Conservation (phyloP, 345 rosid species). For the Citrus mangshanensis region DNA sequence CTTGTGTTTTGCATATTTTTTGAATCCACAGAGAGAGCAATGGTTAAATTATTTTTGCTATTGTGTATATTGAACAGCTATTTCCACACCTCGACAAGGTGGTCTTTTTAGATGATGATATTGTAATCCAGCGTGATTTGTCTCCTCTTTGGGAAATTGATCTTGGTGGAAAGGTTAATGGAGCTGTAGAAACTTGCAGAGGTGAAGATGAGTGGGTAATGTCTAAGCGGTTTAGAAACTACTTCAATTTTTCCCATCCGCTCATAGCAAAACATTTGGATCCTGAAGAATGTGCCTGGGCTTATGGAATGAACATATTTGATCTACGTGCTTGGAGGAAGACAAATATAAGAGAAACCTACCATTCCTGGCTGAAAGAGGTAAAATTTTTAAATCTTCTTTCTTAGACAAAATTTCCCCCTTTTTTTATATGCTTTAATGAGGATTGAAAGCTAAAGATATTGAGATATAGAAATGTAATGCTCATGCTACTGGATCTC, state of each 20-base stretch:
- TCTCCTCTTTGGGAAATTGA: slow-evolving; percentile 93
- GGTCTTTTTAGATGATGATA: slow-evolving; percentile 92
- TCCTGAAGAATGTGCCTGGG: slow-evolving; percentile 99
- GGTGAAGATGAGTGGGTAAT: slow-evolving; percentile 99
- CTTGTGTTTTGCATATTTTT: background rate
- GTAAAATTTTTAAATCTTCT: slow-evolving; percentile 29
- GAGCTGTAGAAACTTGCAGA: slow-evolving; percentile 97
- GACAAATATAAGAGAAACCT: slow-evolving; percentile 81
- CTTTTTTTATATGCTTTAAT: slow-evolving; percentile 9
- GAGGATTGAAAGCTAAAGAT: background rate
- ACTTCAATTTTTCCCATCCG: slow-evolving; percentile 99
- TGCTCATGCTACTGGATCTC: background rate
- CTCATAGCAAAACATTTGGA: slow-evolving; percentile 74
- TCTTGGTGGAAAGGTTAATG: slow-evolving; percentile 89
- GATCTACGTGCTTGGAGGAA: slow-evolving; percentile 92
- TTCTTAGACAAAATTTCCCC: slow-evolving; percentile 43
- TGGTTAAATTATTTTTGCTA: slow-evolving; percentile 8
- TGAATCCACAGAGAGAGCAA: background rate
- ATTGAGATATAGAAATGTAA: background rate
- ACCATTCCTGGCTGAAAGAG: slow-evolving; percentile 96
- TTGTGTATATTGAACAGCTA: slow-evolving; percentile 54
- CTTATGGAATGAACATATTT: slow-evolving; percentile 98
- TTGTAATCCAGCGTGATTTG: slow-evolving; percentile 90
- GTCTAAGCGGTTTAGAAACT: slow-evolving; percentile 94
- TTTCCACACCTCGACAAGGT: slow-evolving; percentile 95